Evolutionary conservation across 2,329 filamentous ascomycete genomes (phyloP).

Genomic region (Davidsoniella virescens): DNA sequence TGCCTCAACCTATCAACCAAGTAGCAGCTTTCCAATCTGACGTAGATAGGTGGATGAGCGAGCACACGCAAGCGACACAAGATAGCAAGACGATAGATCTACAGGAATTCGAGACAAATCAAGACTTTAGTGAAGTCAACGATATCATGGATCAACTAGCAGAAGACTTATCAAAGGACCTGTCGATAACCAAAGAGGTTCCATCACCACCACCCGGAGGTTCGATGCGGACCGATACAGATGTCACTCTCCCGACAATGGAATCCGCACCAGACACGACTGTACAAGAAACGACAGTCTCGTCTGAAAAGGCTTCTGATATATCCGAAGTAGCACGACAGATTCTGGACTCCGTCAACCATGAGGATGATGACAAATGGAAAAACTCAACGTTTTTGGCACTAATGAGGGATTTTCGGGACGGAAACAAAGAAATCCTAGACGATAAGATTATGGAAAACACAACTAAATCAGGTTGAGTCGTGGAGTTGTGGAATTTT

Average conservation of each 20-base stretch:
- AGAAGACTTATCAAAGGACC: constrained; percentile 20
- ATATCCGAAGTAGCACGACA: constrained; percentile 28
- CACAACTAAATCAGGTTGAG: neutral
- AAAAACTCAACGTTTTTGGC: constrained; percentile 29
- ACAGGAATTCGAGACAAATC: neutral
- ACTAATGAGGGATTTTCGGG: constrained; percentile 29
- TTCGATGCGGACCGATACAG: constrained; percentile 8
- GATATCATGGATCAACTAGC: constrained; percentile 29
- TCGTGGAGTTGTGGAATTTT: neutral
- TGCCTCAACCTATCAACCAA: neutral
- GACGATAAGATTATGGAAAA: constrained; percentile 22
- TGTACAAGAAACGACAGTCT: constrained; percentile 13
- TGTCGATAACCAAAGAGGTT: neutral
- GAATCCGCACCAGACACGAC: constrained; percentile 12
- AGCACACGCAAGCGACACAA: constrained; percentile 16
- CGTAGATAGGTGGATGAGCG: constrained; percentile 26
- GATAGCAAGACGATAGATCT: neutral
- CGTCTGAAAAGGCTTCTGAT: constrained; percentile 19
- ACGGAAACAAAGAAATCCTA: constrained; percentile 28
- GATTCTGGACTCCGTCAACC: constrained; percentile 27
- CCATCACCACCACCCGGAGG: neutral
- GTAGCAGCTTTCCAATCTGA: constrained; percentile 25
- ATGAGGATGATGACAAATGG: constrained; percentile 30
- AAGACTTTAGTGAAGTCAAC: constrained; percentile 24
- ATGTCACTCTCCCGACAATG: constrained; percentile 10